These are phyloP conservation scores for apple (Malus domestica) DNA, from an alignment of 306 rosid species.

Conservation along the genomic window DNA sequence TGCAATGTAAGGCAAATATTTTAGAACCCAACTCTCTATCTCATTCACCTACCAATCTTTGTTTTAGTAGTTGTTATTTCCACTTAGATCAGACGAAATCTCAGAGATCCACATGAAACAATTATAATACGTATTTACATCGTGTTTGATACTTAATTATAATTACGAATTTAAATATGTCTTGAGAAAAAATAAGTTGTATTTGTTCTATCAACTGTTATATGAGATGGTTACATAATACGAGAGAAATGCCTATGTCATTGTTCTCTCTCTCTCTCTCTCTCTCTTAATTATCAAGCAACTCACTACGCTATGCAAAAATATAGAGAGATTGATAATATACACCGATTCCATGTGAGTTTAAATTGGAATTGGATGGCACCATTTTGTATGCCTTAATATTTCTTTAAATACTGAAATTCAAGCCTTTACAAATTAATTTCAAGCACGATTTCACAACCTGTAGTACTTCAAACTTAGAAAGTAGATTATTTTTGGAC, in stretches of 20 bases:
- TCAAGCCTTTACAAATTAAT: neutral
- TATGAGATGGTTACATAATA: neutral
- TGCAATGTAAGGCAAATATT: neutral
- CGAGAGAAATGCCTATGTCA: neutral
- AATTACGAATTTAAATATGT: too few species aligned
- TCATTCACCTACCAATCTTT: neutral
- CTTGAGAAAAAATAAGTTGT: too few species aligned
- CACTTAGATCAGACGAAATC: neutral
- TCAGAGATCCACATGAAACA: neutral
- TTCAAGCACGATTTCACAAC: neutral
- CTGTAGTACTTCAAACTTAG: neutral
- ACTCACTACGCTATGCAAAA: neutral
- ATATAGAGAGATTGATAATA: neutral
- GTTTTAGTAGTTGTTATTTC: neutral
- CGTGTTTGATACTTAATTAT: too few species aligned
- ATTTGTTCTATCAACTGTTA: too few species aligned
- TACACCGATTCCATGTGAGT: neutral
- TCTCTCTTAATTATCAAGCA: neutral
- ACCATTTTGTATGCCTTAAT: too few species aligned
- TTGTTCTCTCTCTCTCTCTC: neutral
- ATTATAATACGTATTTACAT: too few species aligned
- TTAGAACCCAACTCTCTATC: neutral
- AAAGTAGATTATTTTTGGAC: neutral
- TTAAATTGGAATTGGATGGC: neutral
- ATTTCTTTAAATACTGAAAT: neutral